Conservation (phyloP, 176 grass and related monocot genomes). For the Cenchrus americanus region DNA sequence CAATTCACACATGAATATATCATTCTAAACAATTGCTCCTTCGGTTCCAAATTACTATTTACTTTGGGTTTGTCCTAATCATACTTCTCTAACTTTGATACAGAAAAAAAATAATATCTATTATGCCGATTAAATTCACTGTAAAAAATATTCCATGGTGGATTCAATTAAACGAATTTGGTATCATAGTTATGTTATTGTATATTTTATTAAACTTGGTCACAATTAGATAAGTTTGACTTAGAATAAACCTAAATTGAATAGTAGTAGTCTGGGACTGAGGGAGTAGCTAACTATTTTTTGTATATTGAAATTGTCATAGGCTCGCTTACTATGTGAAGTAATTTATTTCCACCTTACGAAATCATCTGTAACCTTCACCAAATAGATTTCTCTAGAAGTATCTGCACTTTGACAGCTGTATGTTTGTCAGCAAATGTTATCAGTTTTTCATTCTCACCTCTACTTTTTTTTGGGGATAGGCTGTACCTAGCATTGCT, state of each 20-base stretch:
- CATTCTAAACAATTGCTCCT: neutral
- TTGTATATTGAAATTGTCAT: neutral
- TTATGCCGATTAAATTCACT: too few relatives aligned
- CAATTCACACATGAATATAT: neutral
- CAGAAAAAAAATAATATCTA: too few relatives aligned
- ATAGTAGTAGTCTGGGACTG: neutral
- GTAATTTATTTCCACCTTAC: slow-evolving; percentile 19
- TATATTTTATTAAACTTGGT: too few relatives aligned
- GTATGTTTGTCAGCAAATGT: slow-evolving; percentile 36
- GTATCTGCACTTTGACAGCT: slow-evolving; percentile 10
- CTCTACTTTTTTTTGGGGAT: slow-evolving; percentile 53
- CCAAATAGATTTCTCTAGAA: slow-evolving; percentile 37
- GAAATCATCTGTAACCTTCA: slow-evolving; percentile 16
- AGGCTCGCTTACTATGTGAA: neutral
- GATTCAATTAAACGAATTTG: too few relatives aligned
- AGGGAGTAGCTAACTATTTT: slow-evolving; percentile 1
- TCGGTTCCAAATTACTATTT: too few relatives aligned
- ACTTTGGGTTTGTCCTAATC: too few relatives aligned
- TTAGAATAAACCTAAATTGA: too few relatives aligned
- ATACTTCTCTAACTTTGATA: too few relatives aligned
- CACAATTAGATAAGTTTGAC: too few relatives aligned
- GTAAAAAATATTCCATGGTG: too few relatives aligned
- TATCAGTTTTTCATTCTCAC: slow-evolving; percentile 25
- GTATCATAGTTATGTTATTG: too few relatives aligned
- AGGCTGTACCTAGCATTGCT: slow-evolving; percentile 95